Evolutionary conservation across 2,329 filamentous ascomycete species (phyloP), one percentile per base, ranked within the genome.

Genomic region (Penicillium digitatum): DNA sequence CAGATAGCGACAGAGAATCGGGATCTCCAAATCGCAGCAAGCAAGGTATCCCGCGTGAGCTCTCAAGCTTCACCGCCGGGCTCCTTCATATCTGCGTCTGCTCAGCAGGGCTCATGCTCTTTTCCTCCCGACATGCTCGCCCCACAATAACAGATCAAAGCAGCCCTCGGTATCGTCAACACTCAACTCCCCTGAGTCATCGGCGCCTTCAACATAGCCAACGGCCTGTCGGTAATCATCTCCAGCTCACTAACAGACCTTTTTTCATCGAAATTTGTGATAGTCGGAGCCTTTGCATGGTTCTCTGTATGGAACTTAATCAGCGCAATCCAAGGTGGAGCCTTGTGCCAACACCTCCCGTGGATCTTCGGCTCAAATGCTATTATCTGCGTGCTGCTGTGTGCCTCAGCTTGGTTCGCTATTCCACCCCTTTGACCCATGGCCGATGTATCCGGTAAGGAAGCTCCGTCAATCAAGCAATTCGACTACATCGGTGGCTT

Each of bases 351-450:
- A 0, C 69, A 73, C 48, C 69, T 78, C 3, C 61, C 66, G 0
- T 78, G 76, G 76, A 73, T 78, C 39, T 78, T 77, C 52, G 76
- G 75, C 18, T 70, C 69, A 37, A 78, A 74, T 18, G 72, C 76
- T 1, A 70, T 78, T 8, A 69, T 78, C 42, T 73, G 64, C 14
- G 71, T 59, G 0, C 53, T 76, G 0, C 72, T 72, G 52, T 64
- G 67, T 2, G 39, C 72, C 0, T 75, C 73, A 0, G 75, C 76
- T 0, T 74, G 68, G 48, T 65, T 73, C 35, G 70, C 72, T 1
- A 74, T 78, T 18, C 76, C 76, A 1, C 54, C 70, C 16, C 61
- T 78, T 11, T 66, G 63, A 3, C 68, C 68, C 1, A 61, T 62
- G 5, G 68, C 68, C 2, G 68, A 71, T 48, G 50, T 59, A 22